phyloP scores from a whole-genome alignment of 805 yeast species.

The Blastobotrys terrestris region DNA sequence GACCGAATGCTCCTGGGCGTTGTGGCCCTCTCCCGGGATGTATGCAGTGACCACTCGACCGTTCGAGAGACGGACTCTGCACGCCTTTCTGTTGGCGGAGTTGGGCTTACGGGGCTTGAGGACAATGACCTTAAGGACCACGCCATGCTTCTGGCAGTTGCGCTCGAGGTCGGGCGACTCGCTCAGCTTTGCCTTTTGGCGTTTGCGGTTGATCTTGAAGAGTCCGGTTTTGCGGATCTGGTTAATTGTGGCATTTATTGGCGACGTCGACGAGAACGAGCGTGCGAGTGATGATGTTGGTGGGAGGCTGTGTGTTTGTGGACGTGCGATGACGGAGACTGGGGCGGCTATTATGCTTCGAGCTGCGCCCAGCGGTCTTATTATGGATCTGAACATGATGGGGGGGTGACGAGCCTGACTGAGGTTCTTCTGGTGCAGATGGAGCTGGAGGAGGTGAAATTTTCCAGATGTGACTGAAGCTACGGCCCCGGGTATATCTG shows the following conservation, averaged over 20 bases:
- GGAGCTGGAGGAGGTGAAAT: background rate
- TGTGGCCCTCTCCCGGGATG: slow-evolving; percentile 98
- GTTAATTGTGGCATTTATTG: slow-evolving; percentile 25
- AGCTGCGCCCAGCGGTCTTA: background rate
- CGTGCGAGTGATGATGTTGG: background rate
- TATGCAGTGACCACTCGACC: slow-evolving; percentile 88
- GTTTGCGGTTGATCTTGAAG: slow-evolving; percentile 29
- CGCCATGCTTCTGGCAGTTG: slow-evolving; percentile 90
- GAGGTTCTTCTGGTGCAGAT: too few relatives aligned
- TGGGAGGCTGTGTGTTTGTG: background rate
- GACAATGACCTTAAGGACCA: slow-evolving; percentile 87
- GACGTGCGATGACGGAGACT: background rate
- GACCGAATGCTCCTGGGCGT: slow-evolving; percentile 94
- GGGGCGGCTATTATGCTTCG: background rate
- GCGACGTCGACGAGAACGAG: slow-evolving; percentile 1
- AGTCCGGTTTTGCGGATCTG: slow-evolving; percentile 30
- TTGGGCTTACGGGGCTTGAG: slow-evolving; percentile 97
- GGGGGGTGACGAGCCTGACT: too few relatives aligned
- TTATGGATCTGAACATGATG: background rate
- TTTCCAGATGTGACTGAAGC: background rate
- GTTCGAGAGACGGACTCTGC: slow-evolving; percentile 86
- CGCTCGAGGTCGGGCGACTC: slow-evolving; percentile 73
- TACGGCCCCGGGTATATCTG: background rate
- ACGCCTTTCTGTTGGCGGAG: slow-evolving; percentile 95
- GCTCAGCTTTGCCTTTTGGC: slow-evolving; percentile 20